A percentile compares a stretch with the other conserved stretches of the same genome.
These are phyloP conservation scores for Limnanthes douglasii DNA, from an alignment of 345 rosid species.

Conservation along the genomic window DNA sequence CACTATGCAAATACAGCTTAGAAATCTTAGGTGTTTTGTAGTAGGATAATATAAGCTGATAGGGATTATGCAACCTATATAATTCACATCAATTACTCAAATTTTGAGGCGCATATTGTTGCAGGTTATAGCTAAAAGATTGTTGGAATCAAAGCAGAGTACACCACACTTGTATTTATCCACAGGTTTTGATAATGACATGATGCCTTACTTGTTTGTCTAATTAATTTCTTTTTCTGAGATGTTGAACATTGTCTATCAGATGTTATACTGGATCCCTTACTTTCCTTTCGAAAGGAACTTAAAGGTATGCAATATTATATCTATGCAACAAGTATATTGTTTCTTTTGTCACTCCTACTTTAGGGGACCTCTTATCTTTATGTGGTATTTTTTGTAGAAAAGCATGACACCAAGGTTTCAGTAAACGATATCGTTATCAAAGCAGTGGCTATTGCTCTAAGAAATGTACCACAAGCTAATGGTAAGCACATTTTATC, in stretches of 20 bases:
- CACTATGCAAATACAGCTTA: no score
- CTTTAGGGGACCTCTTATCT: conserved; percentile 13
- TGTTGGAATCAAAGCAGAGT: conserved; percentile 90
- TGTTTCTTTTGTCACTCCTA: conserved; percentile 4
- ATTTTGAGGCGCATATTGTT: background rate
- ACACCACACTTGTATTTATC: conserved; percentile 85
- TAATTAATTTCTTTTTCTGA: conserved; percentile 12
- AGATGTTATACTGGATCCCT: conserved; percentile 95
- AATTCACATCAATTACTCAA: no score
- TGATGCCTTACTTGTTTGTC: conserved; percentile 4
- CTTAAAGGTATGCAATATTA: conserved; percentile 48
- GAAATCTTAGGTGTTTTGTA: background rate
- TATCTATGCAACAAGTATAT: no score
- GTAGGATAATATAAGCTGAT: background rate
- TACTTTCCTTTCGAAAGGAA: conserved; percentile 82
- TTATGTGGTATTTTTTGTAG: conserved; percentile 30
- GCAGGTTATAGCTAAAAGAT: conserved; percentile 83
- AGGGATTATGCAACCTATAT: background rate
- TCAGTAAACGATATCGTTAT: conserved; percentile 97
- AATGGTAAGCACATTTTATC: conserved; percentile 48
- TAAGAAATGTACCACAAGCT: conserved; percentile 75
- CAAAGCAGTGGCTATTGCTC: conserved; percentile 78
- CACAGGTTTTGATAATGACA: conserved; percentile 33
- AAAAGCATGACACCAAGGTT: conserved; percentile 66
- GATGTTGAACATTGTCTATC: conserved; percentile 13